Conservation (phyloP, 305 asterid genomes). For the Plantago coronopus region DNA sequence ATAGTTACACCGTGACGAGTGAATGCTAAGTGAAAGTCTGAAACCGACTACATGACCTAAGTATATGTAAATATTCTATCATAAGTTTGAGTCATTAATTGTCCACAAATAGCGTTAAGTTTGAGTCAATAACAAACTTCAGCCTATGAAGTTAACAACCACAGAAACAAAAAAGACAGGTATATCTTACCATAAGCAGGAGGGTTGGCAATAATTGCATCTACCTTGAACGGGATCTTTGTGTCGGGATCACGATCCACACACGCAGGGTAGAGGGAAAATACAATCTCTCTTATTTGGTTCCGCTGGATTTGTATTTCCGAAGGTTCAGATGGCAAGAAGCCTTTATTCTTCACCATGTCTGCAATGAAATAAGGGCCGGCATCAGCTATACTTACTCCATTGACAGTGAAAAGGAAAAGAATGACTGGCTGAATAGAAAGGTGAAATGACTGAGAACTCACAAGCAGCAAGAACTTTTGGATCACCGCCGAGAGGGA, state of each 20-base stretch:
- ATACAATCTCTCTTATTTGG: slow-evolving; percentile 73
- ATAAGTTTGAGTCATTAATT: too few relatives aligned
- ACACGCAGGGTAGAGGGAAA: slow-evolving; percentile 76
- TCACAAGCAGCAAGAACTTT: slow-evolving; percentile 91
- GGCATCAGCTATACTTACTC: neutral
- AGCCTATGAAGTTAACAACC: too few relatives aligned
- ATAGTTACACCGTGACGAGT: too few relatives aligned
- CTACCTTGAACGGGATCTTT: slow-evolving; percentile 51
- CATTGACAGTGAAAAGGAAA: neutral
- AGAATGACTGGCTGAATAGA: neutral
- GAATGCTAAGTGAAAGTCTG: too few relatives aligned
- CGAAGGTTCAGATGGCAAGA: slow-evolving; percentile 95
- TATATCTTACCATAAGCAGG: slow-evolving; percentile 77
- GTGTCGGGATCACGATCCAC: slow-evolving; percentile 60
- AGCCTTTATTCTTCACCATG: slow-evolving; percentile 96
- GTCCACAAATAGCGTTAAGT: too few relatives aligned
- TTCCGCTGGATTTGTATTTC: slow-evolving; percentile 71
- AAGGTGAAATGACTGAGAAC: slow-evolving; percentile 25
- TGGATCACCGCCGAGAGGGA: slow-evolving; percentile 91
- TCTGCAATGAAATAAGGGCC: slow-evolving; percentile 35
- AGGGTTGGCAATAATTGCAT: slow-evolving; percentile 89
- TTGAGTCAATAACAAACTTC: neutral
- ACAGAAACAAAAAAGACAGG: neutral
- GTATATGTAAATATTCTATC: too few relatives aligned
- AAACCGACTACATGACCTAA: too few relatives aligned